These are phyloP conservation scores for Alternaria infectoria DNA, from an alignment of 2,329 filamentous ascomycete species.

Conservation along the genomic window DNA sequence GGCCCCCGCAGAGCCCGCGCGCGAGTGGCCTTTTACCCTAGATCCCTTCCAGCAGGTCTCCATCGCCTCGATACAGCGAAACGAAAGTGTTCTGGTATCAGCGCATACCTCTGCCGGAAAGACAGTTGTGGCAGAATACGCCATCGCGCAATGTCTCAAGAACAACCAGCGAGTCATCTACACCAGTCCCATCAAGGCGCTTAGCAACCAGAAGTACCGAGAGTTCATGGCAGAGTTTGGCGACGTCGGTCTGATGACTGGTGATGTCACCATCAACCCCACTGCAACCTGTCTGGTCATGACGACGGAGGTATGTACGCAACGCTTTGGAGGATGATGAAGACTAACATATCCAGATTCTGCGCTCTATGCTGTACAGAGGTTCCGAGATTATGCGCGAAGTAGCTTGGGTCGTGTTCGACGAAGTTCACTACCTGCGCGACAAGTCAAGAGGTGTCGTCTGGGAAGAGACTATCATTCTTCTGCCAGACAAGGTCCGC, in stretches of 20 bases:
- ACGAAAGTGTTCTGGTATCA: constrained; percentile 95
- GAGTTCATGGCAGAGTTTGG: constrained; percentile 96
- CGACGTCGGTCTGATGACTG: constrained; percentile 97
- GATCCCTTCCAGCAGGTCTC: constrained; percentile 98
- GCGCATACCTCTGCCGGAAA: constrained; percentile 98
- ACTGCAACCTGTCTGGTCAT: constrained; percentile 98
- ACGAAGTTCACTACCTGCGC: constrained; percentile 98
- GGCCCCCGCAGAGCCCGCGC: constrained; percentile 83
- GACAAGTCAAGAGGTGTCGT: constrained; percentile 94
- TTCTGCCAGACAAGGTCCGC: constrained; percentile 96
- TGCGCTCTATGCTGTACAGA: constrained; percentile 96
- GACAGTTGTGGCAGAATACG: constrained; percentile 97
- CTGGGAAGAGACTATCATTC: constrained; percentile 99
- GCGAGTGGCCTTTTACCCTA: constrained; percentile 85
- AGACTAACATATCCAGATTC: constrained; percentile 65
- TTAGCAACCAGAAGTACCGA: constrained; percentile 98
- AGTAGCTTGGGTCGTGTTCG: constrained; percentile 97
- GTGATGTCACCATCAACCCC: constrained; percentile 98
- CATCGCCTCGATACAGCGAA: constrained; percentile 91
- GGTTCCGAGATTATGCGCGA: constrained; percentile 99
- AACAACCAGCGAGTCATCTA: constrained; percentile 99
- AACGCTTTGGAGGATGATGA: too few species aligned
- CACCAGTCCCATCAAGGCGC: constrained; percentile 97
- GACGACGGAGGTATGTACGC: constrained; percentile 76
- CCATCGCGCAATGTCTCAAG: constrained; percentile 95